These are phyloP conservation scores for Sporothrix protearum DNA, from an alignment of 2,329 filamentous ascomycete genomes.

Conservation along the genomic window DNA sequence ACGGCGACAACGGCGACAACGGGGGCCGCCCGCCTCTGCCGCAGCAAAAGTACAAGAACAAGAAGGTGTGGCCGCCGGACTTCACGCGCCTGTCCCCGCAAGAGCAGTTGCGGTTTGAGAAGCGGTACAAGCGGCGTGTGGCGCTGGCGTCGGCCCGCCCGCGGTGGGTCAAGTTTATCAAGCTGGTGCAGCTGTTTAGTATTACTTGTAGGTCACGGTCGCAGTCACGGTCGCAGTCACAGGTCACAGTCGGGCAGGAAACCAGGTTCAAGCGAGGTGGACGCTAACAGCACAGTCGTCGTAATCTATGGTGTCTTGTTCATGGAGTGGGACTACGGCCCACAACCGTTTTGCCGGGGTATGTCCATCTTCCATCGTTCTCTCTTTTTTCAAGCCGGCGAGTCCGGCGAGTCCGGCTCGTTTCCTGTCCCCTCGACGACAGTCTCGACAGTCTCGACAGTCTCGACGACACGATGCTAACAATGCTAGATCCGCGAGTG, in stretches of 20 bases:
- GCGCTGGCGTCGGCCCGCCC: slow-evolving; percentile 60
- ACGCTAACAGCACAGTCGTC: slow-evolving; percentile 42
- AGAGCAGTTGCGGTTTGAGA: slow-evolving; percentile 74
- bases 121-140: slow-evolving; percentile 70
- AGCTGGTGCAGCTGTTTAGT: slow-evolving; percentile 60
- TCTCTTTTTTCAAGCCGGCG: background rate
- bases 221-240: no score
- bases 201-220: slow-evolving; percentile 50
- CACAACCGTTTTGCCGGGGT: slow-evolving; percentile 48
- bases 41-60: slow-evolving; percentile 50
- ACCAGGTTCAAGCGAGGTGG: no score
- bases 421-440: background rate
- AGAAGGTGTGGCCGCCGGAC: slow-evolving; percentile 75
- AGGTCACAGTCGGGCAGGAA: no score
- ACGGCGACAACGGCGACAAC: background rate
- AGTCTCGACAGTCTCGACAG: no score
- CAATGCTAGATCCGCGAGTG: slow-evolving; percentile 29
- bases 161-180: slow-evolving; percentile 61
- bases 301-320: slow-evolving; percentile 57
- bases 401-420: no score
- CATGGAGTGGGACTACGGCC: slow-evolving; percentile 53
- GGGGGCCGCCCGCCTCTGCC: background rate
- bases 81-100: slow-evolving; percentile 65
- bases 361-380: background rate
- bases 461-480: slow-evolving; percentile 1